Percentiles rank a stretch among this genome's conserved stretches.
Evolutionary conservation across 345 rosid genomes (phyloP).

Genomic region (Acer yangbiense): DNA sequence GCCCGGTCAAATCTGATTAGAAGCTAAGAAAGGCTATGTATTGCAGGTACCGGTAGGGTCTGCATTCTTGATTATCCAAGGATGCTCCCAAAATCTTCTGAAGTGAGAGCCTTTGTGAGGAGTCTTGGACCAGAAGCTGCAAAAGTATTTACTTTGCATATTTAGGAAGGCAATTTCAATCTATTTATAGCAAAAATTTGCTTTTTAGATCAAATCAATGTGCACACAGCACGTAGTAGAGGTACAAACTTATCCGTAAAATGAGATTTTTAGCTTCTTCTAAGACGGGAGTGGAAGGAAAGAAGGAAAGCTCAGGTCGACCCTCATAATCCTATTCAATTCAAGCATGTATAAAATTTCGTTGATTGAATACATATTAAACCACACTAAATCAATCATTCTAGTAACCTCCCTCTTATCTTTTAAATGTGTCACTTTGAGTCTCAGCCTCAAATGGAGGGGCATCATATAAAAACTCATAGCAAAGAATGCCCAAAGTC

Average conservation of each 20-base stretch:
- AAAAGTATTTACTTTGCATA: slow-evolving; percentile 18
- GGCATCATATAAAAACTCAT: no score
- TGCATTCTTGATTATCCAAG: slow-evolving; percentile 86
- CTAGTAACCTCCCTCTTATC: no score
- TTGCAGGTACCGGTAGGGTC: slow-evolving; percentile 62
- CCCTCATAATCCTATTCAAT: slow-evolving; percentile 66
- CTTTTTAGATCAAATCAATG: neutral
- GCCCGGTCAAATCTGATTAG: slow-evolving; percentile 15
- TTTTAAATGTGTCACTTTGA: no score
- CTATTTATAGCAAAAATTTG: neutral
- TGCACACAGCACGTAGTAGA: neutral
- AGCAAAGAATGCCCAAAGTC: no score
- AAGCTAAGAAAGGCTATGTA: slow-evolving; percentile 12
- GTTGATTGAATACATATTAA: no score
- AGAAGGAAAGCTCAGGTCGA: slow-evolving; percentile 85
- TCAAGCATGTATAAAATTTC: neutral
- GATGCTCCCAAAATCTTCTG: slow-evolving; percentile 83
- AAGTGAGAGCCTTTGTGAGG: slow-evolving; percentile 79
- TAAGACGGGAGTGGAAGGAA: slow-evolving; percentile 74
- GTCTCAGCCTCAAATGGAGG: no score
- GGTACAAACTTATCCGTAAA: slow-evolving; percentile 42
- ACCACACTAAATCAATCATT: no score
- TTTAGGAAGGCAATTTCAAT: slow-evolving; percentile 3
- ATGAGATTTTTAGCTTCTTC: slow-evolving; percentile 76
- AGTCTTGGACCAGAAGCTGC: slow-evolving; percentile 90